These are phyloP conservation scores for Vigna trinervia DNA, from an alignment of 306 rosid species.

Conservation along the genomic window DNA sequence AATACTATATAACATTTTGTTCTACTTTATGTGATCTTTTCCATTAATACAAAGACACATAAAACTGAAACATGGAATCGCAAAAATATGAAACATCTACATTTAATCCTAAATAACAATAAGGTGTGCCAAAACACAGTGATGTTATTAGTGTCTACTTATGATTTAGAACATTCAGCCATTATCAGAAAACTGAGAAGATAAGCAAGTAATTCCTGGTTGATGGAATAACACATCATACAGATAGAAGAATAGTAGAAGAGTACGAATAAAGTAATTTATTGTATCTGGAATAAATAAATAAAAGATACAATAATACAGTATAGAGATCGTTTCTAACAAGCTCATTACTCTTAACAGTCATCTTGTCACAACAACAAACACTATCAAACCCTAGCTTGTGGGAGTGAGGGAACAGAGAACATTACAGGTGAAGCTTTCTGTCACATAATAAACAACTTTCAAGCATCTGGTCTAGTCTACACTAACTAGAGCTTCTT, in stretches of 20 bases:
- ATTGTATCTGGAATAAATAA: too few relatives aligned
- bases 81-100: too few relatives aligned
- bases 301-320: too few relatives aligned
- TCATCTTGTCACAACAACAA: neutral
- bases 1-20: neutral
- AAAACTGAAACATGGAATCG: neutral
- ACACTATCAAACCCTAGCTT: neutral
- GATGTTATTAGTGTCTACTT: neutral
- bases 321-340: too few relatives aligned
- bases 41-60: neutral
- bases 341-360: too few relatives aligned
- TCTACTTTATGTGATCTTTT: neutral
- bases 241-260: too few relatives aligned
- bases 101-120: neutral
- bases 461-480: constrained; percentile 6
- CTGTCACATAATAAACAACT: neutral
- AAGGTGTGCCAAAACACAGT: neutral
- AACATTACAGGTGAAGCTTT: neutral
- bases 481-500: constrained; percentile 20
- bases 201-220: too few relatives aligned
- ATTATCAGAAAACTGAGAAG: too few relatives aligned
- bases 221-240: too few relatives aligned
- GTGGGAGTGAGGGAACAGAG: neutral
- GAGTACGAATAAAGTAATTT: too few relatives aligned
- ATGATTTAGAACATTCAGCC: neutral